Percentiles rank a stretch among this genome's conserved stretches.
phyloP scores from a whole-genome alignment of 345 rosid species.

The Cardamine occulta region DNA sequence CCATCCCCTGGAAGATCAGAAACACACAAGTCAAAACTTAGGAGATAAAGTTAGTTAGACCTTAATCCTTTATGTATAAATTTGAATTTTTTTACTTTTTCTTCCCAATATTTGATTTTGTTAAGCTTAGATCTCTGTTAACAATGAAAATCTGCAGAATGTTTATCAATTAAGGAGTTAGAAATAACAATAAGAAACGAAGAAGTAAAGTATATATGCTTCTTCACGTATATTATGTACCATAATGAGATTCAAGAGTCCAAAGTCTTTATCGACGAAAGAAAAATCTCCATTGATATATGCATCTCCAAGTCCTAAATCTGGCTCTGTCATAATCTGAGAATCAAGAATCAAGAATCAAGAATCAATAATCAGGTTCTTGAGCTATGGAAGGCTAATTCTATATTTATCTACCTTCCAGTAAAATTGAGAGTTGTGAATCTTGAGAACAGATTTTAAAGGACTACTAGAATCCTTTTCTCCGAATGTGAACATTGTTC shows the following conservation, averaged over 20 bases:
- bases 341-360: slow-evolving; percentile 20
- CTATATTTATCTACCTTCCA: slow-evolving; percentile 67
- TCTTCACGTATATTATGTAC: slow-evolving; percentile 37
- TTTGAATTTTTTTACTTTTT: slow-evolving; percentile 53
- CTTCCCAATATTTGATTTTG: slow-evolving; percentile 51
- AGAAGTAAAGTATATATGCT: not conserved
- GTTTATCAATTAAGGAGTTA: too few relatives aligned
- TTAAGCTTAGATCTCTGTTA: slow-evolving; percentile 59
- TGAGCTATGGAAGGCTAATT: not conserved
- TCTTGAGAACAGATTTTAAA: slow-evolving; percentile 55
- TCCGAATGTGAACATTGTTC: slow-evolving; percentile 69
- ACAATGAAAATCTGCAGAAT: slow-evolving; percentile 70
- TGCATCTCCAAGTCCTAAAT: slow-evolving; percentile 87
- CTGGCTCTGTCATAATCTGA: slow-evolving; percentile 80
- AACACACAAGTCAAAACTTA: not conserved
- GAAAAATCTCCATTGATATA: slow-evolving; percentile 79
- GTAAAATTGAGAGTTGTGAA: slow-evolving; percentile 84
- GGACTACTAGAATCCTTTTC: slow-evolving; percentile 55
- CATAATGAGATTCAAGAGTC: slow-evolving; percentile 69
- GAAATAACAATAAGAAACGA: not conserved
- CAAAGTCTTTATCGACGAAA: slow-evolving; percentile 66
- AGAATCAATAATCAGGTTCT: not conserved
- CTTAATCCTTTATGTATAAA: not conserved
- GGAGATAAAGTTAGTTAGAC: too few relatives aligned
- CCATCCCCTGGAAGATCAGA: slow-evolving; percentile 67